Base-by-base conservation (phyloP, 768 basidiomycete genomes). In the Pluteus cervinus region DNA sequence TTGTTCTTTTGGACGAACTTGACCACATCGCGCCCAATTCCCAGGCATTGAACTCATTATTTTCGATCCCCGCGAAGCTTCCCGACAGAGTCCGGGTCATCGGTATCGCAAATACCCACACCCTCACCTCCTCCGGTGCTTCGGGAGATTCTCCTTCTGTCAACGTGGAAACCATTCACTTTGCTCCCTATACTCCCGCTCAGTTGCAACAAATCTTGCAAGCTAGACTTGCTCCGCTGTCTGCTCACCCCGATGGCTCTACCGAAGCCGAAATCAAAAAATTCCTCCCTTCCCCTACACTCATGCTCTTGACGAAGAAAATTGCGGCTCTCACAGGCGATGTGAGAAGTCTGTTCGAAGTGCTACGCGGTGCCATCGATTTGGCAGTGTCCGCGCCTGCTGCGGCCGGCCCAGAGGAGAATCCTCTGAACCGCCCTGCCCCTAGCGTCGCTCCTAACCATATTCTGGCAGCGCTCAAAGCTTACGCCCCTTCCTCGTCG, bases 61-160 rank as follows among this genome's bases (percentile, higher is more conserved):
- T 91, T 56, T 67, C 76, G 4, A 65, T 90, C n/a, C 72, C 81
- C 7, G 69, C 73, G 35, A 57, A 68, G 4, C 61, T 75, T 35
- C 54, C 72, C 1, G 57, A 71, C 7, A 62, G 60, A 24, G 56
- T 91, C 40, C 77, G 86, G 33, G 56, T 90, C 26, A 79, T 92
- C 48, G 87, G 84, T 24, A 90, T 93, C 52, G 87, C 89, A 26
- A 93, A 93, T 50, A 87, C 85, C 2, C 89, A 91, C 49, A 89
- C 87, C 4, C 75, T 93, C 17, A 80, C 83, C 2, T 71, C 79
- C 3, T 68, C 78, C 0, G 63, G 64, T 9, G 54, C 61, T 7
- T 53, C 66, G 0, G 57, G 49, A 9, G 52, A 59, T 7, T 38
- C 54, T 42, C 67, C 50, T 42, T 54, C 70, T 39, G 59, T 54